Conservation (phyloP, 768 basidiomycete species). For the Tylopilus plumbeoviolaceoides region DNA sequence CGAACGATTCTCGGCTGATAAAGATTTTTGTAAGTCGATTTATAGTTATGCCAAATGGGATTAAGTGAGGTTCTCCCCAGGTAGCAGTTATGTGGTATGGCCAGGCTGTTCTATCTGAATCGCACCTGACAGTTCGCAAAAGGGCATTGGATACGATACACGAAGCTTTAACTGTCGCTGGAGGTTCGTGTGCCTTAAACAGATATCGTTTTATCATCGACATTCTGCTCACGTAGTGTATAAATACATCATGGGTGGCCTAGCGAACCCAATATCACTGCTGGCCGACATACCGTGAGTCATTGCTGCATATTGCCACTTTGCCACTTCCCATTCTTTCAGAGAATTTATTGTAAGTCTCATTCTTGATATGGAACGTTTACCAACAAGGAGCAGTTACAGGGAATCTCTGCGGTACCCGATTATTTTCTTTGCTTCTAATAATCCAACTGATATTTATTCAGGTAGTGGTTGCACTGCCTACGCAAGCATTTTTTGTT, state of each 20-base stretch:
- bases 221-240: neutral
- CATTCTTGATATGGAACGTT: neutral
- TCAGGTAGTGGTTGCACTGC: neutral
- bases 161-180: neutral
- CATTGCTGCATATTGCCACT: neutral
- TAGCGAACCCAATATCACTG: neutral
- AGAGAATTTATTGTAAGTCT: constrained; percentile 12
- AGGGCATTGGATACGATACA: constrained; percentile 13
- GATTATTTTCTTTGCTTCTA: too few relatives aligned
- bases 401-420: neutral
- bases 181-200: constrained; percentile 3
- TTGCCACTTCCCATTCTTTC: neutral
- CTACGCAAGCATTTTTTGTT: constrained; percentile 4
- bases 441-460: neutral
- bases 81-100: constrained; percentile 11
- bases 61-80: neutral
- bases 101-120: neutral
- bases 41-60: neutral
- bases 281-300: neutral
- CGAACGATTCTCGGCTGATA: neutral
- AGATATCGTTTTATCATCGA: neutral
- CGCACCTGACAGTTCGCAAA: neutral
- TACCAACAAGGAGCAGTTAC: constrained; percentile 4
- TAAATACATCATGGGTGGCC: constrained; percentile 1
- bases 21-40: constrained; percentile 3